phyloP scores from a whole-genome alignment of 2,329 filamentous ascomycete genomes.

The Penicillium sp. region DNA sequence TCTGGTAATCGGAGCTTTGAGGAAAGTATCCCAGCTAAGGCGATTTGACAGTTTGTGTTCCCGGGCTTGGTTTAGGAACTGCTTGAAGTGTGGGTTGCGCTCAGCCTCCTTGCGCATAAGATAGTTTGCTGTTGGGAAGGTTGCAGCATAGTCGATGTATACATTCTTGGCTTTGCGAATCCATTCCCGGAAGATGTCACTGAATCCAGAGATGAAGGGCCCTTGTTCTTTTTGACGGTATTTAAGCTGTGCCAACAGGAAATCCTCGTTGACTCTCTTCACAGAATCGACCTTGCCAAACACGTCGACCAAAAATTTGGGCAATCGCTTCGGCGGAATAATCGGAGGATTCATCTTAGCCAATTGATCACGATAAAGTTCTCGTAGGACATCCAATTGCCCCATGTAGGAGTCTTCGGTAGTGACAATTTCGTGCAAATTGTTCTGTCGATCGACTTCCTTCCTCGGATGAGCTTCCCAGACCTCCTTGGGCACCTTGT shows the following conservation, averaged over 20 bases:
- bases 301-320: constrained; percentile 76
- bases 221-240: constrained; percentile 97
- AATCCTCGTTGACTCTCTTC: constrained; percentile 86
- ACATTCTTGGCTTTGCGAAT: constrained; percentile 86
- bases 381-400: constrained; percentile 78
- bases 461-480: constrained; percentile 72
- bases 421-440: constrained; percentile 90
- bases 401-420: constrained; percentile 90
- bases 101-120: constrained; percentile 80
- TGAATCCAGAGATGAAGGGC: constrained; percentile 89
- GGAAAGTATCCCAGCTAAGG: constrained; percentile 88
- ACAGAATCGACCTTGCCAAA: constrained; percentile 90
- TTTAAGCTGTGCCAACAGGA: constrained; percentile 87
- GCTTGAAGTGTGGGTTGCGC: constrained; percentile 78
- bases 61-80: constrained; percentile 78
- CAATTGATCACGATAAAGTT: constrained; percentile 81
- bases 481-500: constrained; percentile 75
- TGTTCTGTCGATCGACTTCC: constrained; percentile 89
- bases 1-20: constrained; percentile 89
- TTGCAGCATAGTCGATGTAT: constrained; percentile 88
- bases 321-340: constrained; percentile 72
- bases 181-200: constrained; percentile 97
- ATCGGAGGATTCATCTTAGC: constrained; percentile 71
- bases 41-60: constrained; percentile 76
- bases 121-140: constrained; percentile 79